phyloP scores from a whole-genome alignment of 768 basidiomycete species.

The Favolaschia claudopus region DNA sequence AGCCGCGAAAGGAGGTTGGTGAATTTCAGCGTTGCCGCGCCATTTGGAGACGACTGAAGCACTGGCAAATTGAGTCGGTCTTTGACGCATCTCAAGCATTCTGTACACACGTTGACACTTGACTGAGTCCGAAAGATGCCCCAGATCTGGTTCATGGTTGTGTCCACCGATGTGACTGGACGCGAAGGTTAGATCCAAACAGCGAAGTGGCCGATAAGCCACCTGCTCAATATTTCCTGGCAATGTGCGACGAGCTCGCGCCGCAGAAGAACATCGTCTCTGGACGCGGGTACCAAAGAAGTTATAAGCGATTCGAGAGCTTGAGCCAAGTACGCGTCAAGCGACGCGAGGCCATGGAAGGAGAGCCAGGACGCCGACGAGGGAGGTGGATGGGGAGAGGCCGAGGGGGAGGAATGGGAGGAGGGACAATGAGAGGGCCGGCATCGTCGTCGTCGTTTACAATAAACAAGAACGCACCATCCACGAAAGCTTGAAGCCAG shows the following conservation, averaged over 20 bases:
- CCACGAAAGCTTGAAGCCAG: no score
- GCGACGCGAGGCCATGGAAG: not conserved
- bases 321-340: no score
- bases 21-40: constrained; percentile 67
- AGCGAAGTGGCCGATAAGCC: not conserved
- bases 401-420: not conserved
- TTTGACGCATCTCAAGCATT: not conserved
- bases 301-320: constrained; percentile 65
- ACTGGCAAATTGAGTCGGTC: constrained; percentile 48
- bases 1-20: constrained; percentile 79
- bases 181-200: constrained; percentile 19
- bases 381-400: not conserved
- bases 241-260: constrained; percentile 70
- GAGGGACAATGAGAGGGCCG: not conserved
- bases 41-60: constrained; percentile 61
- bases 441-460: not conserved
- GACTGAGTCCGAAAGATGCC: constrained; percentile 68
- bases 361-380: no score
- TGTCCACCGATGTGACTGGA: constrained; percentile 73
- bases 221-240: constrained; percentile 82
- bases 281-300: constrained; percentile 63
- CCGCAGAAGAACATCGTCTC: constrained; percentile 55
- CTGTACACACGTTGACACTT: constrained; percentile 68
- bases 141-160: constrained; percentile 66
- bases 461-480: not conserved